phyloP scores from a whole-genome alignment of 768 basidiomycete species.

The Lactarius evosmus region DNA sequence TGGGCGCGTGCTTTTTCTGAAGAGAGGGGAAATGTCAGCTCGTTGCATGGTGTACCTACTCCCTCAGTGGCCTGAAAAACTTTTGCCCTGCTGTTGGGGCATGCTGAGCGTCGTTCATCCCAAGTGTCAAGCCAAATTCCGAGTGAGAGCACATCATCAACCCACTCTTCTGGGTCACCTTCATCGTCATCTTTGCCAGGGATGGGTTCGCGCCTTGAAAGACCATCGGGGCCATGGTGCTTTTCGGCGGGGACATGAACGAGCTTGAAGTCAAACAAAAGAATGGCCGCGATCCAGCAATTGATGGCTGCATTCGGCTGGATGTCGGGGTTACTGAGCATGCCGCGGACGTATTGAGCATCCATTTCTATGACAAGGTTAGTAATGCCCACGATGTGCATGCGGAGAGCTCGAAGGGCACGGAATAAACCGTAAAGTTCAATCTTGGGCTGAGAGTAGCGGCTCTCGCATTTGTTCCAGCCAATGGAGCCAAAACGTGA shows the following conservation, averaged over 20 bases:
- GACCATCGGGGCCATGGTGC: slow-evolving; percentile 33
- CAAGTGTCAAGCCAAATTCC: too few species aligned
- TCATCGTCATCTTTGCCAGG: background rate
- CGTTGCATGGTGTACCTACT: too few species aligned
- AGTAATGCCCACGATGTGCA: background rate
- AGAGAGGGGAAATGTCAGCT: too few species aligned
- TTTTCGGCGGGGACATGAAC: slow-evolving; percentile 36
- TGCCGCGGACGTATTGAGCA: slow-evolving; percentile 22
- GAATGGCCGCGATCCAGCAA: slow-evolving; percentile 42
- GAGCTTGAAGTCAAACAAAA: slow-evolving; percentile 38
- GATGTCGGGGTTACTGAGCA: slow-evolving; percentile 7
- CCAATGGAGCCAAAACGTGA: too few species aligned
- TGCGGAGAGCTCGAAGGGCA: background rate
- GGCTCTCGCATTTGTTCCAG: background rate
- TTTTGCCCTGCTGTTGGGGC: too few species aligned
- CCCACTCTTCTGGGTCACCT: background rate
- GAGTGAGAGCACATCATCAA: background rate
- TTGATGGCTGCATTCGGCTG: slow-evolving; percentile 36
- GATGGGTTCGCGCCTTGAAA: slow-evolving; percentile 28
- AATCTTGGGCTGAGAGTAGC: slow-evolving; percentile 2
- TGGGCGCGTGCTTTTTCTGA: too few species aligned
- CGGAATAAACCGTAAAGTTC: background rate
- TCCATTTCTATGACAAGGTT: slow-evolving; percentile 34
- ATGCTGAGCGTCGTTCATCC: too few species aligned
- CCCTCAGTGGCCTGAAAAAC: too few species aligned